Conservation (phyloP, 2,329 filamentous ascomycete genomes). For the Colletotrichum agaves region DNA sequence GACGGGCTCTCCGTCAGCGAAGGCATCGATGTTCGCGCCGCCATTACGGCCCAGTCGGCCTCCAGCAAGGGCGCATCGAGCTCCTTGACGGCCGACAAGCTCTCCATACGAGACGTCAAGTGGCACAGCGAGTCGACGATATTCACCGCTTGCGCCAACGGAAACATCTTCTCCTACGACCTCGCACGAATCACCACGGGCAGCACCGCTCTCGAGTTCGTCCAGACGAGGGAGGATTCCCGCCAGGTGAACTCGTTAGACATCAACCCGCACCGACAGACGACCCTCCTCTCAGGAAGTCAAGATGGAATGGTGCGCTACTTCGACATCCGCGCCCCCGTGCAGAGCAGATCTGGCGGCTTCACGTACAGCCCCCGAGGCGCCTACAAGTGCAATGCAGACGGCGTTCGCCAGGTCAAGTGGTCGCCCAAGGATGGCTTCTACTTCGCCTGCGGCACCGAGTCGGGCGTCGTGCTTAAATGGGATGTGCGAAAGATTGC, state of each 20-base stretch:
- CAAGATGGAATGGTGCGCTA: constrained; percentile 72
- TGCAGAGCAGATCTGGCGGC: constrained; percentile 59
- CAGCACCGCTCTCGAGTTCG: constrained; percentile 60
- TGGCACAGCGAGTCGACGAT: constrained; percentile 66
- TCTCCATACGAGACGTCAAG: constrained; percentile 72
- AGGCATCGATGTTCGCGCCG: constrained; percentile 66
- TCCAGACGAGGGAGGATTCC: constrained; percentile 69
- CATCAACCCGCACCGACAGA: constrained; percentile 68
- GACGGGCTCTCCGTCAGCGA: constrained; percentile 66
- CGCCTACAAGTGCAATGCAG: constrained; percentile 62
- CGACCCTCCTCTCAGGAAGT: constrained; percentile 69
- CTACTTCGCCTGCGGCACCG: constrained; percentile 72
- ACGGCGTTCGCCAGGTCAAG: constrained; percentile 69
- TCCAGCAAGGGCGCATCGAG: constrained; percentile 55
- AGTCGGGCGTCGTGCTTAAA: constrained; percentile 69
- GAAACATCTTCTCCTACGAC: constrained; percentile 74
- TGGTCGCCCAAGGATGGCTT: constrained; percentile 72
- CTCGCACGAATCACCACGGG: constrained; percentile 60
- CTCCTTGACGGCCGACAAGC: constrained; percentile 58
- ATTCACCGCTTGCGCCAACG: constrained; percentile 72
- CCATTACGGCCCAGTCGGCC: constrained; percentile 62
- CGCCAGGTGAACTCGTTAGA: constrained; percentile 73
- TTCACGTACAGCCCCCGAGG: constrained; percentile 57
- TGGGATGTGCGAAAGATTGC: constrained; percentile 70
- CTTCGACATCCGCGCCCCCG: constrained; percentile 66